Base-by-base conservation (phyloP, 2,329 filamentous ascomycete genomes). In the Fusarium sp. region DNA sequence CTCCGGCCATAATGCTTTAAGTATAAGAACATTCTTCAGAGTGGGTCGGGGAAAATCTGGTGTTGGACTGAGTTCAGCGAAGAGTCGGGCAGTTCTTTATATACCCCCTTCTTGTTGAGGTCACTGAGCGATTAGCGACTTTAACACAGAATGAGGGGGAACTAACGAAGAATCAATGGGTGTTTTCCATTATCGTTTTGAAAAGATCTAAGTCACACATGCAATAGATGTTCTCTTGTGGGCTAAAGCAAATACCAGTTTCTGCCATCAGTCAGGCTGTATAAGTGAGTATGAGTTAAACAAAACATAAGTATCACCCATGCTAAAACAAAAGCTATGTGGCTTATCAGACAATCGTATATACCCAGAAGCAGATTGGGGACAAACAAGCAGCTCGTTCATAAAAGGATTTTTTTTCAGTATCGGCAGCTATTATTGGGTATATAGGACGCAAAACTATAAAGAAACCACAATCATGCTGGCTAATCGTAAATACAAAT, bases 361-460 rank as follows among this genome's bases (percentile, higher is more conserved):
- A 18, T 26, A 7, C 18, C 37, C 19, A 30, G 6, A 14, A 43
- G 19, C 10, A 21, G 16, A 6, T 2, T 19, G 21, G 23, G 13
- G 21, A 19, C 4, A 28, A 23, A 16, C 11, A 13, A 31, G 31
- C 12, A 59, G 23, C 12, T 14, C 6, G 18, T 26, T 26, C 7
- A 21, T 14, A 30, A n/a, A 23, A 25, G n/a, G 37, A 4, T 43
- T 14, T 31, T 14, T 31, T 26, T 26, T 55, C 45, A 18, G 14
- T 52, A 66, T 56, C 31, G 26, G 39, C 4, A 62, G 16, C 13
- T 21, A 61, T 28, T 19, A 41, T 30, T 45, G 55, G 63, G 55
- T 66, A 66, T 66, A 62, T 62, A 45, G 42, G 46, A 61, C n/a
- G 21, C 26, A 66, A 43, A n/a, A 43, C 7, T 14, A 41, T 19